phyloP scores from a whole-genome alignment of 176 grass and related monocot genomes.

The Zea luxurians region DNA sequence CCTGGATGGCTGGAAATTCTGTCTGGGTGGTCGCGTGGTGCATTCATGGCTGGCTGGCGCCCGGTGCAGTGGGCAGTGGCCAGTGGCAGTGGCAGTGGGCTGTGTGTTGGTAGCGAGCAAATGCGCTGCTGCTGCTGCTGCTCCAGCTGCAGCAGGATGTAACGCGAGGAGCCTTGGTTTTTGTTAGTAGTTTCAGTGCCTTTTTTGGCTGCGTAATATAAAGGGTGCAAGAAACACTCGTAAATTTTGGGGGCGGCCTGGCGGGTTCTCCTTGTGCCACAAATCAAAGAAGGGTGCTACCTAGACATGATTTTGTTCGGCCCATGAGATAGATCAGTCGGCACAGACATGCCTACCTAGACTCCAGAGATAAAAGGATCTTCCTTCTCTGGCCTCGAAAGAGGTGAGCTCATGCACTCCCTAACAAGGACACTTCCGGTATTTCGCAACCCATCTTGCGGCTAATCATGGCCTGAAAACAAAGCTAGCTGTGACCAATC shows the following conservation, averaged over 20 bases:
- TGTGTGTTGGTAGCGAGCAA: conserved; percentile 6
- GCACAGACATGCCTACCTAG: too few relatives aligned
- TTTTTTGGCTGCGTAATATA: not conserved
- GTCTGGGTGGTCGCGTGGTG: conserved; percentile 16
- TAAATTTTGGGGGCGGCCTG: not conserved
- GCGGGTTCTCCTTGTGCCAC: not conserved
- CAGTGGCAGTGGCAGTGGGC: not conserved
- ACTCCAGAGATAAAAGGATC: too few relatives aligned
- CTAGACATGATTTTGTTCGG: too few relatives aligned
- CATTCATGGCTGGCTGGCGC: conserved; percentile 40
- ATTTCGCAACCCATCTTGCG: too few relatives aligned
- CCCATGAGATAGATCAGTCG: too few relatives aligned
- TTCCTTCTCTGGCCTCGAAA: too few relatives aligned
- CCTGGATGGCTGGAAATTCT: conserved; percentile 34
- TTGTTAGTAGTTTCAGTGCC: conserved; percentile 11
- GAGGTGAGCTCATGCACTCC: too few relatives aligned
- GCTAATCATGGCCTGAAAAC: too few relatives aligned
- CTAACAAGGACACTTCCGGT: too few relatives aligned
- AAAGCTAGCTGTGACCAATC: not conserved
- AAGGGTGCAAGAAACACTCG: not conserved
- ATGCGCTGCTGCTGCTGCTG: not conserved
- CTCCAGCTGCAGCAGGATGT: not conserved
- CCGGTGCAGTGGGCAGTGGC: not conserved
- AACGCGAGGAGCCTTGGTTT: conserved; percentile 16
- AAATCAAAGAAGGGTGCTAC: not conserved